Percentiles rank a stretch among this genome's conserved stretches.
These are phyloP conservation scores for Fusarium ambrosium DNA, from an alignment of 2,329 filamentous ascomycete species.

Conservation along the genomic window DNA sequence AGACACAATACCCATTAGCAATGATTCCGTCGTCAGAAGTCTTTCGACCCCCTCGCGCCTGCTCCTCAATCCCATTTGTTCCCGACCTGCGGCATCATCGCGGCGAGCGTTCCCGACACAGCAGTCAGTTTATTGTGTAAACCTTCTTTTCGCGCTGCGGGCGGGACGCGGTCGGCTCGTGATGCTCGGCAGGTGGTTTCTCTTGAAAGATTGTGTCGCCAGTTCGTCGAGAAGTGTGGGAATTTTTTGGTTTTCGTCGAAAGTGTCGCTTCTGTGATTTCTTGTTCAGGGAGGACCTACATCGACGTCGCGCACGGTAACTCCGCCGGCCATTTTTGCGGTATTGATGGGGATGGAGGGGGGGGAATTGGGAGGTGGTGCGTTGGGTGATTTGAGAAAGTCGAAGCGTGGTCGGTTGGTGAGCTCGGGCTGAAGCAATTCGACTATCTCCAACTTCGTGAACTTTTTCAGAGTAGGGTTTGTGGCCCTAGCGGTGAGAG, in stretches of 20 bases:
- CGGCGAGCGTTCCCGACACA: constrained; percentile 17
- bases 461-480: constrained; percentile 50
- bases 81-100: constrained; percentile 34
- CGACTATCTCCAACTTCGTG: constrained; percentile 37
- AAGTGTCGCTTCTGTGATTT: constrained; percentile 12
- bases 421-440: constrained; percentile 36
- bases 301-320: constrained; percentile 88
- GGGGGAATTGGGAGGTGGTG: constrained; percentile 44
- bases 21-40: constrained; percentile 81
- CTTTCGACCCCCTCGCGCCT: constrained; percentile 81
- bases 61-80: constrained; percentile 63
- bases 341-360: constrained; percentile 56
- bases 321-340: constrained; percentile 83
- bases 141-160: constrained; percentile 31
- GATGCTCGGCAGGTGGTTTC: constrained; percentile 31
- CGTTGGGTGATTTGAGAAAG: constrained; percentile 48
- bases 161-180: constrained; percentile 32
- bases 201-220: constrained; percentile 48
- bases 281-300: constrained; percentile 67
- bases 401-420: constrained; percentile 46
- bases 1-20: constrained; percentile 70
- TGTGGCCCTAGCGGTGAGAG: constrained; percentile 48
- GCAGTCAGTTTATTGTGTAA: constrained; percentile 8
- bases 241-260: neutral
- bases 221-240: constrained; percentile 44